Evolutionary conservation across 1,284 basidiomycete species (phyloP).

Genomic region (Ceratobasidium papillatum): DNA sequence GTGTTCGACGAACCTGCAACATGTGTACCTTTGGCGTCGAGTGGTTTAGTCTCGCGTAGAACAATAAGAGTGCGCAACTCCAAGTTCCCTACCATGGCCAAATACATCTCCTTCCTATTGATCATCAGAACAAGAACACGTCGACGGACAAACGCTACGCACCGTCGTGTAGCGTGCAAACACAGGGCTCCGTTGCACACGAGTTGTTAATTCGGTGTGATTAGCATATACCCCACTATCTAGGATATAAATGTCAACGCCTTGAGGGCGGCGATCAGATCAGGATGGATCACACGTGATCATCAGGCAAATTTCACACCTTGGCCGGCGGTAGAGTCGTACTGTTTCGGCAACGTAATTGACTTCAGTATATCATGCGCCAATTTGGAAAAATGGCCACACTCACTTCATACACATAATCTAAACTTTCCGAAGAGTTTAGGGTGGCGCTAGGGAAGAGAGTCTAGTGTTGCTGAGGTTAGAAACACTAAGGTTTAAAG

Average conservation of each 20-base stretch:
- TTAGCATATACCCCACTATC: conserved; percentile 33
- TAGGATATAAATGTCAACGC: conserved; percentile 31
- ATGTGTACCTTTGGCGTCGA: conserved; percentile 8
- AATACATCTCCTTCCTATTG: conserved; percentile 25
- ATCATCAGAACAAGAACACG: not conserved
- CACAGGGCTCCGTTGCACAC: conserved; percentile 22
- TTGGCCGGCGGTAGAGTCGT: conserved; percentile 29
- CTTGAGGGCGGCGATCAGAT: not conserved
- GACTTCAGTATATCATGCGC: not conserved
- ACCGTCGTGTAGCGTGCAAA: conserved; percentile 38
- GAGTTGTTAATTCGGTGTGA: conserved; percentile 22
- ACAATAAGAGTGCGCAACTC: not conserved
- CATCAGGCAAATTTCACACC: conserved; percentile 11
- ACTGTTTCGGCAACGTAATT: conserved; percentile 1
- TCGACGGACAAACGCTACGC: not conserved
- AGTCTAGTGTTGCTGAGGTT: not conserved
- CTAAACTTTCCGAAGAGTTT: not conserved
- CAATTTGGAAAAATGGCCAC: not conserved
- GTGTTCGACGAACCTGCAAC: conserved; percentile 10
- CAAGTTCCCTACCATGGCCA: conserved; percentile 21
- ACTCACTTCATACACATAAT: conserved; percentile 20
- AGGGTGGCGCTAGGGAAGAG: conserved; percentile 4
- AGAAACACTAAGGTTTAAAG: not conserved
- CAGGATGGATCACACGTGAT: not conserved
- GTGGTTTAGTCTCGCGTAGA: not conserved